Base-by-base conservation (phyloP, 352 stramenopile species). In the Globisporangium abappressorium region DNA sequence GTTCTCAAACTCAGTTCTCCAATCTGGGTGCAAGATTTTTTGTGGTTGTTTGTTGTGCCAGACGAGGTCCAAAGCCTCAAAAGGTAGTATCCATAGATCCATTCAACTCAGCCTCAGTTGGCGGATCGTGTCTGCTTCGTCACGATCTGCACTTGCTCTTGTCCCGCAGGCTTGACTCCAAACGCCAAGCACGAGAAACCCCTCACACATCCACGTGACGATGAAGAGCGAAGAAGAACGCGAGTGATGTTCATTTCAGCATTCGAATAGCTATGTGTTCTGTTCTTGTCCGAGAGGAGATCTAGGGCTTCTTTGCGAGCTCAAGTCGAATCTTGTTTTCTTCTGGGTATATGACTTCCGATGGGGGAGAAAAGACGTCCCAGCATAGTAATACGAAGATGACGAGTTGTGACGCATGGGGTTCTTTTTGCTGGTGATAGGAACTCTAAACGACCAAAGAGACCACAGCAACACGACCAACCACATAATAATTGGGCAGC, bases 41-140 rank as follows among this genome's bases (percentile, higher is more conserved):
- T 33, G 22, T 57, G 28, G 49, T 30, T 57, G 8, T 51, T 51
- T 28, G 22, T n/a, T 11, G 51, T 36, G 38, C 3, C 0, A 5
- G 14, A 20, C 12, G 38, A 46, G 38, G 14, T 46, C 38, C 14
- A 20, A 46, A 46, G 4, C 5, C 12, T 15, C 38, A 20, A 46
- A 46, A 20, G 14, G 12, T 20, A 6, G 3, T 5, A 33, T 33
- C 30, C 3, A 33, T 33, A 0, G 30, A 46, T 20, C 38, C 26
- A 36, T 38, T 22, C 28, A 8, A 9, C n/a, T 41, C 36, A 41
- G 36, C 14, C n/a, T 12, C 34, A n/a, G 38, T 33, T 12, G 15
- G 53, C 8, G 12, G 41, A 53, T 63, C 36, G 57, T 36, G 57
- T 55, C 57, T 63, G 57, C 57, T 63, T 54, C 38, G 57, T 63